Conservation (phyloP, 495 filamentous ascomycete species). For the Bathelium albidoporum region DNA sequence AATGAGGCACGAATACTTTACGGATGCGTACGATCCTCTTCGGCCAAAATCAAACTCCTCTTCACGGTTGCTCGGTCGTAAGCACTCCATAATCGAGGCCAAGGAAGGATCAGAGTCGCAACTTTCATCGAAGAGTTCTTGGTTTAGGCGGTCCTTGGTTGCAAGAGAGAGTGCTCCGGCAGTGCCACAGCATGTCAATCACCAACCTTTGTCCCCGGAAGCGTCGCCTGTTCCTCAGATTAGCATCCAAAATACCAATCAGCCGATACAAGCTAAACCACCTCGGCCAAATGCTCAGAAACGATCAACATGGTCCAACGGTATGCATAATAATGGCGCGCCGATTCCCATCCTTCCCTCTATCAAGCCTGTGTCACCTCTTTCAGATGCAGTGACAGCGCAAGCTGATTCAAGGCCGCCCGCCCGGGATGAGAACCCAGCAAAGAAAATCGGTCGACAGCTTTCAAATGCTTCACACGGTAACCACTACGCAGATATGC, state of each 20-base stretch:
- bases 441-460: slow-evolving; percentile 96
- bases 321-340: slow-evolving; percentile 60
- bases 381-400: slow-evolving; percentile 85
- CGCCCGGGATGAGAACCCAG: slow-evolving; percentile 33
- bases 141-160: slow-evolving; percentile 92
- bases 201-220: slow-evolving; percentile 32
- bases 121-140: slow-evolving; percentile 41
- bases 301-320: slow-evolving; percentile 79
- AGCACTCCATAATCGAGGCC: slow-evolving; percentile 69
- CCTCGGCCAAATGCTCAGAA: slow-evolving; percentile 53
- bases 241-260: slow-evolving; percentile 26
- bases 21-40: slow-evolving; percentile 88
- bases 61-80: slow-evolving; percentile 71
- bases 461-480: slow-evolving; percentile 89
- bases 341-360: slow-evolving; percentile 98
- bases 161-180: slow-evolving; percentile 52
- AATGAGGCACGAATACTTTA: slow-evolving; percentile 86
- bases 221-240: slow-evolving; percentile 51
- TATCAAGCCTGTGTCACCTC: slow-evolving; percentile 85
- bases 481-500: slow-evolving; percentile 78
- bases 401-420: slow-evolving; percentile 52
- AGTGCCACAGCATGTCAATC: slow-evolving; percentile 34
- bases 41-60: slow-evolving; percentile 76
- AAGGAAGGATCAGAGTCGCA: slow-evolving; percentile 51
- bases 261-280: slow-evolving; percentile 34